Evolutionary conservation across 768 basidiomycete species (phyloP).

Genomic region (Mycena polygramma): DNA sequence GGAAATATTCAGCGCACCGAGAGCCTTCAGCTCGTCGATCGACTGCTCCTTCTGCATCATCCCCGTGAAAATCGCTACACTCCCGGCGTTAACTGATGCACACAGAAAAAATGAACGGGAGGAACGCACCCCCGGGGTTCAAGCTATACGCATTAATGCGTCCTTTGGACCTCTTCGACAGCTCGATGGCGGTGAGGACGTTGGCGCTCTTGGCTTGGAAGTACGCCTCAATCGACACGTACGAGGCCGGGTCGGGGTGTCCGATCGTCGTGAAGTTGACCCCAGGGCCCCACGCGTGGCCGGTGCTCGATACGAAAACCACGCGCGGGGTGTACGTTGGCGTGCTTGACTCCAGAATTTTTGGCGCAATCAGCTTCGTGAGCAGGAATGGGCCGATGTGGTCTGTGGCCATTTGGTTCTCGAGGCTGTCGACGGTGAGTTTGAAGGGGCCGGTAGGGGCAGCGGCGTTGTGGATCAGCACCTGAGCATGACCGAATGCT

Average conservation of each 20-base stretch:
- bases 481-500: not conserved
- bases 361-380: conserved; percentile 20
- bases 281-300: not conserved
- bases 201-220: conserved; percentile 11
- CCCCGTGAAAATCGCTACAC: not conserved
- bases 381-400: conserved; percentile 21
- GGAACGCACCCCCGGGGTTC: not conserved
- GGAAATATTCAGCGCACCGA: too few species aligned
- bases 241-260: not conserved
- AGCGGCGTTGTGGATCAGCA: conserved; percentile 1
- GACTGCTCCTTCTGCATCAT: not conserved
- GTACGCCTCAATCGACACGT: not conserved
- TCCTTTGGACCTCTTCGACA: conserved; percentile 7
- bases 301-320: conserved; percentile 5
- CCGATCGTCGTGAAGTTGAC: not conserved
- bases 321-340: conserved; percentile 11
- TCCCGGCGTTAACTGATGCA: not conserved
- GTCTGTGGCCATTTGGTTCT: conserved; percentile 16
- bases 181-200: conserved; percentile 2
- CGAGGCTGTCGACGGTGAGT: conserved; percentile 10
- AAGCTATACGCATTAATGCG: not conserved
- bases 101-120: not conserved
- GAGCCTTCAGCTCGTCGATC: not conserved
- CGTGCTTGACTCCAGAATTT: conserved; percentile 6
- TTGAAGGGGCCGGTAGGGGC: not conserved